Evolutionary conservation across 305 asterid genomes (phyloP).

Genomic region (Fraxinus ornus): DNA sequence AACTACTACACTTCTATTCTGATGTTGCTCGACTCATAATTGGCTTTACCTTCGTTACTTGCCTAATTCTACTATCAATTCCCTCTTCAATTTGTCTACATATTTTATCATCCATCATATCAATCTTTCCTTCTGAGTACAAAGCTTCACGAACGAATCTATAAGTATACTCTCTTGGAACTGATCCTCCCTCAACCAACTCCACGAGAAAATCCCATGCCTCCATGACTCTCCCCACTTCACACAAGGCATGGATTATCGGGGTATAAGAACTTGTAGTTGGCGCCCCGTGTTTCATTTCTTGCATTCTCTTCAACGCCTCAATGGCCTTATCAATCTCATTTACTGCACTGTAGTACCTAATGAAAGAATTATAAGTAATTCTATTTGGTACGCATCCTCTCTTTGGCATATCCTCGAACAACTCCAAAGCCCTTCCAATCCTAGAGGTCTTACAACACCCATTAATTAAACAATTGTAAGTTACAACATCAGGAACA

Average conservation of each 20-base stretch:
- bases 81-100: slow-evolving; percentile 51
- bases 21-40: slow-evolving; percentile 27
- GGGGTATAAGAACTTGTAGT: slow-evolving; percentile 70
- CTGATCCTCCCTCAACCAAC: slow-evolving; percentile 62
- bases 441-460: slow-evolving; percentile 84
- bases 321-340: slow-evolving; percentile 74
- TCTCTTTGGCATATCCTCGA: slow-evolving; percentile 63
- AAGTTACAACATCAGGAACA: slow-evolving; percentile 81
- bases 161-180: slow-evolving; percentile 78
- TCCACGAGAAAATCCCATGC: slow-evolving; percentile 60
- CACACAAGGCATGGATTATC: slow-evolving; percentile 71
- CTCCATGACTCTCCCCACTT: slow-evolving; percentile 63
- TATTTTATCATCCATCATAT: slow-evolving; percentile 40
- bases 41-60: slow-evolving; percentile 60
- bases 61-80: slow-evolving; percentile 46
- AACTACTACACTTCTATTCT: background rate
- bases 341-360: slow-evolving; percentile 71
- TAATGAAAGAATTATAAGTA: slow-evolving; percentile 73
- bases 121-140: slow-evolving; percentile 40
- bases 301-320: slow-evolving; percentile 75
- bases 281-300: slow-evolving; percentile 52
- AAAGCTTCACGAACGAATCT: slow-evolving; percentile 48
- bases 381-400: slow-evolving; percentile 71
- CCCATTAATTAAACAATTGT: slow-evolving; percentile 78
- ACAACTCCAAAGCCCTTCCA: slow-evolving; percentile 77